phyloP scores from a whole-genome alignment of 2,329 filamentous ascomycete genomes.

The Chrysosphaeria jannelii region DNA sequence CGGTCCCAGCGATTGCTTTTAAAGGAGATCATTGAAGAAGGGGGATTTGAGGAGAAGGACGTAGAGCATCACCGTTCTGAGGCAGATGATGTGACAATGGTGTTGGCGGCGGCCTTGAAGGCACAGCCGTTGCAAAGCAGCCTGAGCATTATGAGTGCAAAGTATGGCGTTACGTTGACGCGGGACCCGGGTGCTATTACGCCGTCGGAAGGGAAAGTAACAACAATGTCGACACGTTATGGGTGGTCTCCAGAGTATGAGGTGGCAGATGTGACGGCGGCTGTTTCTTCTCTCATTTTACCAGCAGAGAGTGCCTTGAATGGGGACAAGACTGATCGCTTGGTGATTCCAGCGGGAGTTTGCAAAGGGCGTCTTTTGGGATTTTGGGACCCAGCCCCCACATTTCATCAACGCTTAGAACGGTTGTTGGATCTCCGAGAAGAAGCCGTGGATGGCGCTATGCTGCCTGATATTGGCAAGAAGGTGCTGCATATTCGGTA shows the following conservation, averaged over 20 bases:
- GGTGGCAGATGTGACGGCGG: conserved; percentile 18
- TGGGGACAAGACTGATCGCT: conserved; percentile 1
- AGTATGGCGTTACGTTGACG: conserved; percentile 12
- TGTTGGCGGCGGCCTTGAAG: conserved; percentile 13
- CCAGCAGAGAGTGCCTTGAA: conserved; percentile 6
- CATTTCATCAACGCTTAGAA: conserved; percentile 2
- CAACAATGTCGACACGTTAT: conserved; percentile 6
- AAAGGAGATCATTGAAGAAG: conserved; percentile 1
- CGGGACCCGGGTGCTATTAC: conserved; percentile 1
- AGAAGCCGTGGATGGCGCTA: neutral
- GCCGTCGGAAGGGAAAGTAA: conserved; percentile 2
- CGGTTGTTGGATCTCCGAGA: conserved; percentile 1
- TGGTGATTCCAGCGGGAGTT: conserved; percentile 11
- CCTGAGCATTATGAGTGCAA: conserved; percentile 18
- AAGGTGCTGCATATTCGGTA: conserved; percentile 18
- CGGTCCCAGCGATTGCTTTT: neutral
- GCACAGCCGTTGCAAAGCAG: conserved; percentile 10
- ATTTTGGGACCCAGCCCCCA: conserved; percentile 20
- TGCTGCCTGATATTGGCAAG: conserved; percentile 4
- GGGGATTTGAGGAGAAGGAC: conserved; percentile 3
- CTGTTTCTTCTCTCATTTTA: conserved; percentile 14
- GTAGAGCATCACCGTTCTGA: conserved; percentile 12
- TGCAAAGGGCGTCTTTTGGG: conserved; percentile 15
- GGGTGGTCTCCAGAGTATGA: conserved; percentile 8
- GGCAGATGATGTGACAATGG: conserved; percentile 14